A percentile compares a stretch with the other conserved stretches of the same genome.
These are phyloP conservation scores for Lachancea nothofagi DNA, from an alignment of 805 yeast genomes.

Conservation along the genomic window DNA sequence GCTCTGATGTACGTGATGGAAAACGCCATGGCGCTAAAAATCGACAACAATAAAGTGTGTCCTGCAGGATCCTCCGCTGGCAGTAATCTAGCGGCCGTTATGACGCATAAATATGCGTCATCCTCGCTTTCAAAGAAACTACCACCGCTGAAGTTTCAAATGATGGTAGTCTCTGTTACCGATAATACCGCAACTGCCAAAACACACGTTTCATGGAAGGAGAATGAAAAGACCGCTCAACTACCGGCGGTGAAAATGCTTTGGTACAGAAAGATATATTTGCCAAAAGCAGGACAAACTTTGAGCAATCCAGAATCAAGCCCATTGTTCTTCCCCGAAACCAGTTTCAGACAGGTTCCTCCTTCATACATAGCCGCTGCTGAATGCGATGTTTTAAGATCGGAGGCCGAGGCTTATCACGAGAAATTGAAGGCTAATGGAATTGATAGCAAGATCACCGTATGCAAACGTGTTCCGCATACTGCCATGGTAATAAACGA, in stretches of 20 bases:
- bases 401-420: constrained; percentile 42
- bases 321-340: constrained; percentile 39
- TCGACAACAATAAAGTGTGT: constrained; percentile 34
- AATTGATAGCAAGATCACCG: constrained; percentile 29
- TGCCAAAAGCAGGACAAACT: constrained; percentile 32
- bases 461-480: constrained; percentile 43
- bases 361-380: constrained; percentile 40
- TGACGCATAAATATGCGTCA: constrained; percentile 28
- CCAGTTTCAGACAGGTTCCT: constrained; percentile 36
- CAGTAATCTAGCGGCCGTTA: constrained; percentile 31
- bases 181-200: constrained; percentile 39
- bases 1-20: constrained; percentile 32
- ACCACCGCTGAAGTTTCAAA: constrained; percentile 37
- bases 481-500: constrained; percentile 47
- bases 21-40: constrained; percentile 21
- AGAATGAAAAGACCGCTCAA: constrained; percentile 38
- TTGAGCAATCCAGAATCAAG: constrained; percentile 35
- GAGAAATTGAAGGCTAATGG: constrained; percentile 38
- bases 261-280: constrained; percentile 40
- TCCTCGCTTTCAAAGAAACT: constrained; percentile 21
- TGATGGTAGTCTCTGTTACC: constrained; percentile 41
- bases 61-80: constrained; percentile 47
- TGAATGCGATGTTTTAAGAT: constrained; percentile 41
- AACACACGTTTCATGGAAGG: constrained; percentile 36
- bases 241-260: constrained; percentile 42